Percentiles rank a stretch among this genome's conserved stretches.
Evolutionary conservation across 2,329 filamentous ascomycete genomes (phyloP).

Genomic region (Pseudovirgaria hyperparasitica): DNA sequence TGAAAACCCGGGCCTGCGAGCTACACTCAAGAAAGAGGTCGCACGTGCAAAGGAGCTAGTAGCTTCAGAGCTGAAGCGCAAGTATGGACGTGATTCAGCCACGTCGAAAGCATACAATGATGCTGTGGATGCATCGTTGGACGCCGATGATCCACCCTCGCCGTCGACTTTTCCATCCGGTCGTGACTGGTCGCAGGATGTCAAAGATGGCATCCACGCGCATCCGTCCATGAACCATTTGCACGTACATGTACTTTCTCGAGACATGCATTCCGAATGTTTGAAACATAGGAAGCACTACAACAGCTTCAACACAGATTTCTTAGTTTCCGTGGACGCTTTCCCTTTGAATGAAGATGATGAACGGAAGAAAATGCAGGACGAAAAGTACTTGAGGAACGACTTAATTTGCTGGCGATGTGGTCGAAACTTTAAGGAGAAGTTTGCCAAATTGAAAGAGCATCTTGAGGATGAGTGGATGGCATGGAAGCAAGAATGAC

Average conservation of each 20-base stretch:
- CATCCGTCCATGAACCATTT: conserved; percentile 85
- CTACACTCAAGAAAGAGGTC: conserved; percentile 47
- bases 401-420: conserved; percentile 82
- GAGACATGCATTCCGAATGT: conserved; percentile 60
- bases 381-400: conserved; percentile 45
- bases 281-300: conserved; percentile 81
- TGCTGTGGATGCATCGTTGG: conserved; percentile 38
- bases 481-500: conserved; percentile 55
- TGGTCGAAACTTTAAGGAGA: conserved; percentile 57
- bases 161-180: conserved; percentile 46
- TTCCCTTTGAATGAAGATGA: conserved; percentile 64
- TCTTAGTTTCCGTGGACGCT: conserved; percentile 65
- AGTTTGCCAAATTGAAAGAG: conserved; percentile 59
- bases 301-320: conserved; percentile 77
- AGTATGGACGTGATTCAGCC: conserved; percentile 49
- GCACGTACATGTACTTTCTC: conserved; percentile 76
- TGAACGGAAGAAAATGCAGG: conserved; percentile 42
- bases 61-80: conserved; percentile 60
- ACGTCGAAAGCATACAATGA: conserved; percentile 50
- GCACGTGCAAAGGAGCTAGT: conserved; percentile 50
- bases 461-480: conserved; percentile 68
- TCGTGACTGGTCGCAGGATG: conserved; percentile 64
- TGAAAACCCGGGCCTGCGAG: conserved; percentile 56
- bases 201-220: conserved; percentile 67
- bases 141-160: conserved; percentile 22